Evolutionary conservation across 2,329 filamentous ascomycete species (phyloP), one percentile per base, ranked within the genome.

Genomic region (Periconia sp.): DNA sequence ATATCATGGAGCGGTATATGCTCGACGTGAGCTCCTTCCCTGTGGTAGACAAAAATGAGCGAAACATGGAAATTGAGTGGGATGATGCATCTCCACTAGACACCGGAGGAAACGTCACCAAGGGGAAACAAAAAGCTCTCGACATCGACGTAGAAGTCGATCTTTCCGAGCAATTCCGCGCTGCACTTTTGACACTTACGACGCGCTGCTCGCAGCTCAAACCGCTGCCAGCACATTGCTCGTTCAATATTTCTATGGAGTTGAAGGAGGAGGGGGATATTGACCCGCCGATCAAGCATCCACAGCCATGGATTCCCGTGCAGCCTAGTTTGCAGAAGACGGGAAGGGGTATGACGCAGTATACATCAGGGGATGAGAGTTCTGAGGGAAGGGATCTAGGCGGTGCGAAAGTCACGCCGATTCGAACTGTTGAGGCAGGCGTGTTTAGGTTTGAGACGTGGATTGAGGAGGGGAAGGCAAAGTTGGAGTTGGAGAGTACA

Each of bases 181-280:
- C 81, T 2, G 83, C 83, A 0, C 73, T 92, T 54, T 73, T 80
- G 40, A 79, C 81, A 33, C 71, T 92, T 11, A 79, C 82, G 0
- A 79, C 83, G 45, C 78, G 81, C 3, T 82, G 78, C 7, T 78
- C 83, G 47, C 77, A 73, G 41, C 74, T 89, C 49, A 71, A 68
- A 0, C 68, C 77, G 0, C 63, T 91, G 16, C 86, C 87, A 0
- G 69, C 76, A 2, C 79, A 80, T 1, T 90, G 87, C 65, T 87
- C 86, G 0, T 92, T 88, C 66, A 89, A 87, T 0, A 68, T 92
- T n/a, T 86, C 85, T 0, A 79, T 92, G 28, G 88, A 92, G 68
- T 65, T 92, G 51, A 81, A 80, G 26, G 81, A 86, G 16, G 77
- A 84, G 28, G 77, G 75, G 0, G 69, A 78, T 9, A 75, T 73